These are phyloP conservation scores for Aureobasidium sp. DNA, from an alignment of 2,329 filamentous ascomycete genomes.

Conservation along the genomic window DNA sequence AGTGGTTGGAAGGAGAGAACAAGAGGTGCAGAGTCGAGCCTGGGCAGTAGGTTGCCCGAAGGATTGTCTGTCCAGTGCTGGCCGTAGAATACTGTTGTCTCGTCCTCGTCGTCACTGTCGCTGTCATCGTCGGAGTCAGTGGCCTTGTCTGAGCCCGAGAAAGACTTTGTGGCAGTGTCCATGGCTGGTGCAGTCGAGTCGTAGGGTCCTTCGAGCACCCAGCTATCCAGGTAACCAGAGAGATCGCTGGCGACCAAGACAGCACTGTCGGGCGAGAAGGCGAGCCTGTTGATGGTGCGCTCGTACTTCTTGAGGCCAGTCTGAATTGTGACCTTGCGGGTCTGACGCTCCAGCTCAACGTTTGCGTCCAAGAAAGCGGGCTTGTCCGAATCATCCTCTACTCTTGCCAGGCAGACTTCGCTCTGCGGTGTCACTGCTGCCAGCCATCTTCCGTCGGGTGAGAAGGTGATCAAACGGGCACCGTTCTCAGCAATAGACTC, in stretches of 20 bases:
- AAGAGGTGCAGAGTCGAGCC: slow-evolving; percentile 39
- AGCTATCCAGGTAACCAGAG: slow-evolving; percentile 80
- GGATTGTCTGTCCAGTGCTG: slow-evolving; percentile 73
- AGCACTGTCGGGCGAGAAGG: slow-evolving; percentile 74
- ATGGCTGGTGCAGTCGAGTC: slow-evolving; percentile 40
- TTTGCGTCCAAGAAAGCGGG: slow-evolving; percentile 33
- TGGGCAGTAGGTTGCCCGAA: slow-evolving; percentile 40
- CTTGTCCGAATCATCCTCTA: slow-evolving; percentile 33
- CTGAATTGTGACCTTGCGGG: slow-evolving; percentile 24
- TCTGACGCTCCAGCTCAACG: slow-evolving; percentile 34
- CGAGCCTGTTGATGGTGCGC: slow-evolving; percentile 62
- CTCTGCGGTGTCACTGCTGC: slow-evolving; percentile 45
- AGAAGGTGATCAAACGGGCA: slow-evolving; percentile 62
- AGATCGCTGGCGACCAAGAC: slow-evolving; percentile 75
- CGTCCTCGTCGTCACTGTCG: slow-evolving; percentile 40
- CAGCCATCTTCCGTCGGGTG: slow-evolving; percentile 64
- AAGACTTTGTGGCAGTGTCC: slow-evolving; percentile 26
- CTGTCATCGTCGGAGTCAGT: slow-evolving; percentile 30
- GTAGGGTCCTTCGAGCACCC: slow-evolving; percentile 60
- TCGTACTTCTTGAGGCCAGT: slow-evolving; percentile 61
- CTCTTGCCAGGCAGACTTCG: slow-evolving; percentile 41
- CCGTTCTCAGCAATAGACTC: slow-evolving; percentile 51
- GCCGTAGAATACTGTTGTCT: slow-evolving; percentile 45
- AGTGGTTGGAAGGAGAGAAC: slow-evolving; percentile 41
- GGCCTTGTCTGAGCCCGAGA: slow-evolving; percentile 23